A percentile compares a stretch with the other conserved stretches of the same genome.
Evolutionary conservation across 176 grass and related monocot genomes (phyloP).

Genomic region (Chloris gayana): DNA sequence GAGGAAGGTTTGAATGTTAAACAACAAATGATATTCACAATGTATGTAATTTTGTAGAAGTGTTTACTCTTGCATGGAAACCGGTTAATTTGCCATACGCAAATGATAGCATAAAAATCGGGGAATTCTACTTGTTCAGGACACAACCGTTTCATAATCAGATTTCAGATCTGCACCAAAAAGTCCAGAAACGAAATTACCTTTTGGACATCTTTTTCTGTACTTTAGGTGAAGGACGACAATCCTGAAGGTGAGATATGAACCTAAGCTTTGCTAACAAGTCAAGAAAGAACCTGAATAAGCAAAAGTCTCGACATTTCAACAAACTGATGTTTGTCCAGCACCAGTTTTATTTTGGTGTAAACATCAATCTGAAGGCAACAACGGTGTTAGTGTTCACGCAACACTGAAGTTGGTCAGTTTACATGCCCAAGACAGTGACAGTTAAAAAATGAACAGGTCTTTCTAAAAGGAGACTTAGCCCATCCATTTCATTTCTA

Average conservation of each 20-base stretch:
- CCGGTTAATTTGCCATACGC: neutral
- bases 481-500: constrained; percentile 39
- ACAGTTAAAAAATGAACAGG: neutral
- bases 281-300: constrained; percentile 5
- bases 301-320: constrained; percentile 2
- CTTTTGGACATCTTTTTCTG: neutral
- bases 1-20: constrained; percentile 42
- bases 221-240: neutral
- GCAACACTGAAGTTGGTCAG: constrained; percentile 11
- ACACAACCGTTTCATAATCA: neutral
- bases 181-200: neutral
- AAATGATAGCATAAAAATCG: neutral
- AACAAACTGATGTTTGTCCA: constrained; percentile 34
- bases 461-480: neutral
- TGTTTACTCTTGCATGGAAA: neutral
- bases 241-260: constrained; percentile 19
- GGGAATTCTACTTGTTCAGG: neutral
- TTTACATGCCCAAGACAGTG: neutral
- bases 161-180: neutral
- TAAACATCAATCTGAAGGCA: constrained; percentile 37
- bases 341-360: constrained; percentile 25
- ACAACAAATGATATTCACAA: neutral
- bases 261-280: constrained; percentile 27
- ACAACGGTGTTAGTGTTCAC: neutral
- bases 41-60: neutral